Evolutionary conservation across 139 green algal species (phyloP).

Genomic region (Chlamydomonas sphaeroides): DNA sequence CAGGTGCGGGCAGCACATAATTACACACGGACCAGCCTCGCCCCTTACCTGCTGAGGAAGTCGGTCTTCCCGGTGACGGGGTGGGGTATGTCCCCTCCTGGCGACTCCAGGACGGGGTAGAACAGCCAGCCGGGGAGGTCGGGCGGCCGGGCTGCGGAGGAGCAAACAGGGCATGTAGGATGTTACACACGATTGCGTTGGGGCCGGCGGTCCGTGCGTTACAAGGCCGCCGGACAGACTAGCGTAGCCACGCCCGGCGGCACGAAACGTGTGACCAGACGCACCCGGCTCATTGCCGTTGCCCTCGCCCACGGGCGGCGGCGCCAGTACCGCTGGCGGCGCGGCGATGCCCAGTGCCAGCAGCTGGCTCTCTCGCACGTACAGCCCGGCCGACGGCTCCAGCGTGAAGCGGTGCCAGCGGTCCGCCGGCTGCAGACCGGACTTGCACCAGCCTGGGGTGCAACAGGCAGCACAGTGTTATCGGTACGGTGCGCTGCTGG

Average conservation of each 20-base stretch:
- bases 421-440: not conserved
- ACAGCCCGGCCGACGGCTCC: not conserved
- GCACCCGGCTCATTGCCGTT: too few relatives aligned
- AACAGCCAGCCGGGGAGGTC: conserved; percentile 26
- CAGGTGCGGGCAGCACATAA: too few relatives aligned
- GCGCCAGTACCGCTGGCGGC: not conserved
- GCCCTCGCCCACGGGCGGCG: too few relatives aligned
- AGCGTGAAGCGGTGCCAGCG: conserved; percentile 12
- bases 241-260: too few relatives aligned
- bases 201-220: too few relatives aligned
- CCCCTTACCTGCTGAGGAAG: conserved; percentile 8
- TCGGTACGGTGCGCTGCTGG: not conserved
- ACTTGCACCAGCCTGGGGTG: conserved; percentile 6
- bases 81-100: conserved; percentile 5
- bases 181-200: too few relatives aligned
- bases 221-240: too few relatives aligned
- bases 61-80: not conserved
- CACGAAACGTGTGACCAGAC: too few relatives aligned
- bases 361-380: conserved; percentile 15
- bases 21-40: too few relatives aligned
- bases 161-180: too few relatives aligned
- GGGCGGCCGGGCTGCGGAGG: not conserved
- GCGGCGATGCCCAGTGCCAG: not conserved
- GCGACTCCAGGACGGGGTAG: conserved; percentile 16
- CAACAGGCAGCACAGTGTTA: not conserved